A percentile compares a stretch with the other conserved stretches of the same genome.
These are phyloP conservation scores for Sanghuangporus sanghuang DNA, from an alignment of 1,284 basidiomycete genomes.

Conservation along the genomic window DNA sequence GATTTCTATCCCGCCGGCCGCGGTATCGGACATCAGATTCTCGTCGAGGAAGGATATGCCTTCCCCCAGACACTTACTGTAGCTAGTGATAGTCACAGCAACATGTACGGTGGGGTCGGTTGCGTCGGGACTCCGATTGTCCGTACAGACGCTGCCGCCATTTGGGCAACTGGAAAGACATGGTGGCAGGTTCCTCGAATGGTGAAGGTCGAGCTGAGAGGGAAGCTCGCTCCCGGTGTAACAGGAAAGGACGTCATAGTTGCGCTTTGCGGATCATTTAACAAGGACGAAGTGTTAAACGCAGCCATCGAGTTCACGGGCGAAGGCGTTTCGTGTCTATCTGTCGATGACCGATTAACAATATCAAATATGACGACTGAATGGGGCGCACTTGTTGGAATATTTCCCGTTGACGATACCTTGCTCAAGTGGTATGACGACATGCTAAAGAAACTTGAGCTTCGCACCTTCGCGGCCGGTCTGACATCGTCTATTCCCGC, in stretches of 20 bases:
- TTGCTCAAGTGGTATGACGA: conserved; percentile 87
- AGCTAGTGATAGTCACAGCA: conserved; percentile 95
- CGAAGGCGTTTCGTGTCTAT: conserved; percentile 78
- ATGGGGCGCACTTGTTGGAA: conserved; percentile 95
- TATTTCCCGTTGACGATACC: conserved; percentile 90
- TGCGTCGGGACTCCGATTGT: conserved; percentile 97
- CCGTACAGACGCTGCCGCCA: conserved; percentile 86
- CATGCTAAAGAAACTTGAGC: conserved; percentile 73
- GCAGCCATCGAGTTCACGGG: conserved; percentile 98
- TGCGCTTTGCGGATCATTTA: conserved; percentile 94
- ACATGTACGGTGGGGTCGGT: conserved; percentile 98
- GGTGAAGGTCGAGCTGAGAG: conserved; percentile 91
- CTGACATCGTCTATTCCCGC: conserved; percentile 51
- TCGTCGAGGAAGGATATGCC: conserved; percentile 95
- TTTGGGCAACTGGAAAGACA: conserved; percentile 98
- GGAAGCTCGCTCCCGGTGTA: conserved; percentile 80
- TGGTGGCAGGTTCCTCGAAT: conserved; percentile 99
- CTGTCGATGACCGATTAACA: conserved; percentile 90
- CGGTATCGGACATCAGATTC: conserved; percentile 96
- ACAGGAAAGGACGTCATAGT: conserved; percentile 99
- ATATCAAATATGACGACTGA: conserved; percentile 99
- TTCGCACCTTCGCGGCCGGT: conserved; percentile 67
- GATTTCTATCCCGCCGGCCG: conserved; percentile 98
- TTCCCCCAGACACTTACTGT: conserved; percentile 92
- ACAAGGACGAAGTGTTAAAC: conserved; percentile 96